Percentiles rank a stretch among this genome's conserved stretches.
phyloP scores from a whole-genome alignment of 2,329 filamentous ascomycete genomes.

The Fusarium beomiforme region DNA sequence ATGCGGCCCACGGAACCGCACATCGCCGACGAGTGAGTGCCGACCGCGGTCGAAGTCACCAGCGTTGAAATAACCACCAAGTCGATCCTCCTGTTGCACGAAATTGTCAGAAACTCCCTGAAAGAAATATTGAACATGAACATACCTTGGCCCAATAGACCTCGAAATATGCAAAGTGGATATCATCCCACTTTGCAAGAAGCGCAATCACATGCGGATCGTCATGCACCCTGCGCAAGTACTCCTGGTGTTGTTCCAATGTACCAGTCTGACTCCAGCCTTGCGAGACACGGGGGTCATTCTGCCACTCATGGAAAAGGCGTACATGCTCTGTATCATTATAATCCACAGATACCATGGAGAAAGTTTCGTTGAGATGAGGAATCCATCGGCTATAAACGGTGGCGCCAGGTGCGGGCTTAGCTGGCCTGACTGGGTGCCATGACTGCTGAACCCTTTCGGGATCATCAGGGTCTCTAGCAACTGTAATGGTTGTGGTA shows the following conservation, averaged over 20 bases:
- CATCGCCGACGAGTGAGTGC: conserved; percentile 67
- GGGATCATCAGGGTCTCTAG: conserved; percentile 54
- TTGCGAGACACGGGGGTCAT: conserved; percentile 81
- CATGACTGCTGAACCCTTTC: conserved; percentile 62
- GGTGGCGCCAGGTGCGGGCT: conserved; percentile 75
- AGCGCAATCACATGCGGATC: conserved; percentile 78
- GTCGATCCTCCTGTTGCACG: conserved; percentile 59
- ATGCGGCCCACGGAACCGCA: conserved; percentile 68
- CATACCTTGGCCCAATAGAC: conserved; percentile 77
- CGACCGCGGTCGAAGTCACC: conserved; percentile 67
- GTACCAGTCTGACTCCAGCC: conserved; percentile 85
- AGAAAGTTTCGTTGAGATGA: conserved; percentile 79
- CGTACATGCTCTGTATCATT: conserved; percentile 69
- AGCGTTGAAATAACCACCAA: conserved; percentile 65
- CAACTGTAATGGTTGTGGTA: conserved; percentile 52
- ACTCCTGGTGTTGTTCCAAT: conserved; percentile 77
- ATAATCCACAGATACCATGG: conserved; percentile 79
- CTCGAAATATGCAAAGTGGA: conserved; percentile 81
- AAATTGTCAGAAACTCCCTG: background rate
- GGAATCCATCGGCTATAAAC: conserved; percentile 84
- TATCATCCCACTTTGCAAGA: conserved; percentile 76
- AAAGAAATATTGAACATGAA: background rate
- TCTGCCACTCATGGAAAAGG: conserved; percentile 84
- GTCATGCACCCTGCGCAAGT: conserved; percentile 73
- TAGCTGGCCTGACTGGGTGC: conserved; percentile 77